A percentile compares a stretch with the other conserved stretches of the same genome.
Conservation (phyloP, 805 yeast species). For the Hanseniaspora osmophila region DNA sequence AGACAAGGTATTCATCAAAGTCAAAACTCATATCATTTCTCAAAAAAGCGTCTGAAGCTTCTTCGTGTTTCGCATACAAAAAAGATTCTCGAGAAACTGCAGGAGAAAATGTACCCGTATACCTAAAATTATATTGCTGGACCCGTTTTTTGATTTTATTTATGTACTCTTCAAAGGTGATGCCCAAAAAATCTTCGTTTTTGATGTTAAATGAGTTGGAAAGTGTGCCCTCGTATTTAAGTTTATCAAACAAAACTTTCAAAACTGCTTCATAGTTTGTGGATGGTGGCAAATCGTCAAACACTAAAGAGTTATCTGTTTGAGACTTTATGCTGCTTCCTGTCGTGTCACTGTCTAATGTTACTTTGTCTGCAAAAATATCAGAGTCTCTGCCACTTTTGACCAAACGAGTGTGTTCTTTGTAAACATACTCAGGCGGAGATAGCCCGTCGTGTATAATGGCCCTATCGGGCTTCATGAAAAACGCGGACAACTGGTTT, state of each 20-base stretch:
- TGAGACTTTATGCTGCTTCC: constrained; percentile 17
- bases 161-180: constrained; percentile 14
- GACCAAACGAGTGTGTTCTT: not conserved
- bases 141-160: not conserved
- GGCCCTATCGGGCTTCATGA: constrained; percentile 27
- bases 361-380: not conserved
- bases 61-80: not conserved
- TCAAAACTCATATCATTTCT: constrained; percentile 1
- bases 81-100: not conserved
- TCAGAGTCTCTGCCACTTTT: not conserved
- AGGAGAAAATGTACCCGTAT: no score
- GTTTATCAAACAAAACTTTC: constrained; percentile 44
- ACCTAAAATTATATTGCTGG: not conserved
- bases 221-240: constrained; percentile 34
- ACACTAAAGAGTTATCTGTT: constrained; percentile 12
- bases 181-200: constrained; percentile 10
- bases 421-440: constrained; percentile 19
- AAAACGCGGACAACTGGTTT: constrained; percentile 25
- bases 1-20: not conserved
- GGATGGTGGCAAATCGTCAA: constrained; percentile 26
- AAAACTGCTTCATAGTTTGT: constrained; percentile 39
- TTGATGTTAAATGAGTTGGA: constrained; percentile 22
- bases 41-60: not conserved
- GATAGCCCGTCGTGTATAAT: constrained; percentile 41
- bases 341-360: constrained; percentile 1